Base-by-base conservation (phyloP, 2,329 filamentous ascomycete species). In the Claviceps pazoutovae region DNA sequence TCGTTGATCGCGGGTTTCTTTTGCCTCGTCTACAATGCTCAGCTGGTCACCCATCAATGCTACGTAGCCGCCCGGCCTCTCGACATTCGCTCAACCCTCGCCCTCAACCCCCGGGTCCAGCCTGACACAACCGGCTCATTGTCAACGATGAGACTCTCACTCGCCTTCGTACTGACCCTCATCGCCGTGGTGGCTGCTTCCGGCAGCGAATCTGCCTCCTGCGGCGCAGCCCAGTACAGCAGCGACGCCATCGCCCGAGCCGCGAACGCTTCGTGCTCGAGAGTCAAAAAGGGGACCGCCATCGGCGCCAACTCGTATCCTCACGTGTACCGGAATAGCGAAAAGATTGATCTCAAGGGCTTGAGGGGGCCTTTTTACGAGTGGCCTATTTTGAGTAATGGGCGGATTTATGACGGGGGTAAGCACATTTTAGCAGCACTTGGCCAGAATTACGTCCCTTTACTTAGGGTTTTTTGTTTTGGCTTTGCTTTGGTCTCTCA, bases 281-380 rank as follows among this genome's bases (percentile, higher is more conserved):
- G 77, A 59, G 72, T 78, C 61, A 55, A 66, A 49, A 56, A 65
- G 30, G 69, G 68, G 48, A 58, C 59, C 30, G 61, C 61, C 41
- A 64, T 64, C 42, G 69, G 71, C 55, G 61, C 63, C 51, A 60
- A 55, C 14, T 52, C 26, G 39, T 82, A 83, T 62, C 79, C 79
- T 0, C 79, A 83, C 61, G 64, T 64, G 38, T 83, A 79, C 67
- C 75, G 80, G 63, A 76, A 83, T 68, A 75, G 75, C 58, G 80
- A 84, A 60, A 79, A 76, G 17, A 83, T 84, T 62, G 65, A 69
- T 42, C 83, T 84, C 62, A 53, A 57, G n/a, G 57, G 69, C 2
- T 73, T 82, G 5, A 56, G 62, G 3, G 78, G 76, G 0, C 78
- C 79, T 0, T 84, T 79, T 61, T 74, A 81, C 54, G 81, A 84